These are phyloP conservation scores for Vitis hybrid DNA, from an alignment of 177 flowering plant genomes.

Conservation along the genomic window DNA sequence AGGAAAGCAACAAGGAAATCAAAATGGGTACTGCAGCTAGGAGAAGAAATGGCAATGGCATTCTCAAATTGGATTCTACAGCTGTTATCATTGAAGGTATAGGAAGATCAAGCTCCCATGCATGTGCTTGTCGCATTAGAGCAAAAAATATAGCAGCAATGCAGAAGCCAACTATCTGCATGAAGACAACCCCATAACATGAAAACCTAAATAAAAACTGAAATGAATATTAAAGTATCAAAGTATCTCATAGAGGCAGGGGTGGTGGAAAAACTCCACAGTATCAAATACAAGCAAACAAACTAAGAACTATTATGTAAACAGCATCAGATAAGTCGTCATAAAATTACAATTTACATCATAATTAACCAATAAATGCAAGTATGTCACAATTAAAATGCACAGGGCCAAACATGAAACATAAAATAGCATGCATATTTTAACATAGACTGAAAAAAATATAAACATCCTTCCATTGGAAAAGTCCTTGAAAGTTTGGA, in stretches of 20 bases:
- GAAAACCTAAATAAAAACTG: not conserved
- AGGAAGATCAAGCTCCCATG: constrained; percentile 80
- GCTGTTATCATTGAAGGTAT: constrained; percentile 79
- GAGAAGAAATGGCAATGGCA: constrained; percentile 62
- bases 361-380: not conserved
- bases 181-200: constrained; percentile 10
- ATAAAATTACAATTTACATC: not conserved
- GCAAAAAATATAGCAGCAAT: constrained; percentile 78
- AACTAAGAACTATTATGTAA: not conserved
- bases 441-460: not conserved
- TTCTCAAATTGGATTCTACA: constrained; percentile 76
- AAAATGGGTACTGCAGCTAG: constrained; percentile 59
- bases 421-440: not conserved
- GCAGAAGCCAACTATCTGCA: constrained; percentile 85
- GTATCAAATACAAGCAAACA: not conserved
- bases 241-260: not conserved
- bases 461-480: not conserved
- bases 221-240: not conserved
- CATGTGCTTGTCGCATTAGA: constrained; percentile 82
- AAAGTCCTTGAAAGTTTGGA: not conserved
- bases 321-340: not conserved
- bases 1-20: constrained; percentile 53
- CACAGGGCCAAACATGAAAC: not conserved
- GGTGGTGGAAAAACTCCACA: not conserved
- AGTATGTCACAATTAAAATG: not conserved